Conservation (phyloP, 768 basidiomycete genomes). For the Leccinum uliginosum region DNA sequence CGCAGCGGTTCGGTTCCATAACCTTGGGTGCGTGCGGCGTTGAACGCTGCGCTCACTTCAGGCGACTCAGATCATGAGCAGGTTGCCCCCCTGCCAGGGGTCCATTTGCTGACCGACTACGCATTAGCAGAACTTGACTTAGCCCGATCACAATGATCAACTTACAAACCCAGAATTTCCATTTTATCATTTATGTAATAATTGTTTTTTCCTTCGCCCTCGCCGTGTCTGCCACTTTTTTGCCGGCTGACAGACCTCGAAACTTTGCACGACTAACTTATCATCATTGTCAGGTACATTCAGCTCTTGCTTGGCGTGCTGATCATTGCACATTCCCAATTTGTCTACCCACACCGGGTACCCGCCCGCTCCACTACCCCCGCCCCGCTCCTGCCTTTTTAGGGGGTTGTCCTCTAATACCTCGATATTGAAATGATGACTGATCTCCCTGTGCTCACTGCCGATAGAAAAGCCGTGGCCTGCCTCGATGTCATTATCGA, state of each 20-base stretch:
- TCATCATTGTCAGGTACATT: not conserved
- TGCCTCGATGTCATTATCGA: slow-evolving; percentile 24
- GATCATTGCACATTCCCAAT: slow-evolving; percentile 8
- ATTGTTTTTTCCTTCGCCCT: not conserved
- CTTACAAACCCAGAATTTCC: slow-evolving; percentile 11
- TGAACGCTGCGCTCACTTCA: not conserved
- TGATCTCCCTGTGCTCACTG: slow-evolving; percentile 22
- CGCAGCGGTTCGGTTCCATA: slow-evolving; percentile 6
- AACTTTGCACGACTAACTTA: not conserved
- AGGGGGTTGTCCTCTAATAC: slow-evolving; percentile 15
- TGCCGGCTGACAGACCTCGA: slow-evolving; percentile 2
- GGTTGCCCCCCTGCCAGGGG: slow-evolving; percentile 8
- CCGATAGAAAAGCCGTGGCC: slow-evolving; percentile 28
- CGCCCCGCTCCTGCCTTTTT: slow-evolving; percentile 20
- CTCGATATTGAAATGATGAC: slow-evolving; percentile 31
- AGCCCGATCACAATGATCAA: slow-evolving; percentile 23
- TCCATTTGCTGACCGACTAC: slow-evolving; percentile 1
- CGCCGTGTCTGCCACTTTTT: not conserved
- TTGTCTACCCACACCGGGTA: not conserved
- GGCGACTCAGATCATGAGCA: slow-evolving; percentile 4
- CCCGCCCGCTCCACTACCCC: slow-evolving; percentile 6
- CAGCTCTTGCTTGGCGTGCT: slow-evolving; percentile 6
- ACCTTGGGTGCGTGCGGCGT: not conserved
- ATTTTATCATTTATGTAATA: too few species aligned
- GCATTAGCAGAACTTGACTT: not conserved